Evolutionary conservation across 2,329 filamentous ascomycete genomes (phyloP).

Genomic region (Ambrosiella cleistominuta): DNA sequence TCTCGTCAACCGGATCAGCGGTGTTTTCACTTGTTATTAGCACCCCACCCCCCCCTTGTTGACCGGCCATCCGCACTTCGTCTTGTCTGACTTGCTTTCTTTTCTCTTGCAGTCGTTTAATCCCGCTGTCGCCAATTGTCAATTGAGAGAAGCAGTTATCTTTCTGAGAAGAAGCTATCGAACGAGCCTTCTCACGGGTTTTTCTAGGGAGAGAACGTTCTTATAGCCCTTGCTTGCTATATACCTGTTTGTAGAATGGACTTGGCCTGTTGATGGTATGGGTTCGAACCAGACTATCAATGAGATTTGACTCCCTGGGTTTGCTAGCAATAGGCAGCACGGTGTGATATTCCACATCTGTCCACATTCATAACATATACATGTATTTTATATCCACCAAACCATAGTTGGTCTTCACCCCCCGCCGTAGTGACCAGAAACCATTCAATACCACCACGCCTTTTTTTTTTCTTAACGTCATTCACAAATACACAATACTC

Average conservation of each 20-base stretch:
- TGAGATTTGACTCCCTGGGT: no score
- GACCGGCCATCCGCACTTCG: neutral
- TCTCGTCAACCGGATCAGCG: neutral
- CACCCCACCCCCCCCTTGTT: neutral
- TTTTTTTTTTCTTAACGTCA: no score
- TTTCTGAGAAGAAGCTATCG: neutral
- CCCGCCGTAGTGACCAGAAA: no score
- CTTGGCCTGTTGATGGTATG: neutral
- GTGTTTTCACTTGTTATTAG: neutral
- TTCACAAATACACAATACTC: no score
- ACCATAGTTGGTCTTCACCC: no score
- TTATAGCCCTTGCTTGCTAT: neutral
- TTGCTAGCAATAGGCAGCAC: no score
- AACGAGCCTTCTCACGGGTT: neutral
- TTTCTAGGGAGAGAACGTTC: neutral
- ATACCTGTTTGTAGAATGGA: neutral
- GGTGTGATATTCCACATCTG: no score
- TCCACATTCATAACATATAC: no score
- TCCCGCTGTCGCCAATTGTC: neutral
- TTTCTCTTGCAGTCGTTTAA: neutral
- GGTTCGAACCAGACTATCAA: no score
- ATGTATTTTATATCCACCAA: no score
- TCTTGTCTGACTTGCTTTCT: neutral
- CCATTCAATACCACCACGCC: no score
- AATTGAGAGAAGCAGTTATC: neutral